Evolutionary conservation across 371 early-diverging fungal species (phyloP).

Genomic region (Zychaea mexicana): DNA sequence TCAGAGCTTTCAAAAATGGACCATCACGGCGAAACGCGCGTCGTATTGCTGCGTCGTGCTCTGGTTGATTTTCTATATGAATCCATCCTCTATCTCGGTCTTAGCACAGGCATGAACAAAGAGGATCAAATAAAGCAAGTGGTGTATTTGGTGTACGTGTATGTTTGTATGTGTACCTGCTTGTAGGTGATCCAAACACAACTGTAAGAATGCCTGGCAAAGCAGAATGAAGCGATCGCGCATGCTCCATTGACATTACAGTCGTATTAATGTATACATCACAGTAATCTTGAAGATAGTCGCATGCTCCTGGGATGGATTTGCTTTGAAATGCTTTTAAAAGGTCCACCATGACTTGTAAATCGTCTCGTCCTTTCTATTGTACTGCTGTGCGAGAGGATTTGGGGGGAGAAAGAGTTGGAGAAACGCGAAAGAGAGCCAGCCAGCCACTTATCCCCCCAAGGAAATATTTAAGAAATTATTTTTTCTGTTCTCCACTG

Average conservation of each 20-base stretch:
- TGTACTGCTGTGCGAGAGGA: too few relatives aligned
- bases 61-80: conserved; percentile 25
- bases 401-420: too few relatives aligned
- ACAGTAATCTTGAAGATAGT: conserved; percentile 13
- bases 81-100: conserved; percentile 39
- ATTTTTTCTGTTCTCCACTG: too few relatives aligned
- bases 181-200: conserved; percentile 40
- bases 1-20: conserved; percentile 28
- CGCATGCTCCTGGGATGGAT: conserved; percentile 10
- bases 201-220: conserved; percentile 30
- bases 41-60: conserved; percentile 24
- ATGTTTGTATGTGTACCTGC: conserved; percentile 23
- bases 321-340: conserved; percentile 7
- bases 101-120: too few relatives aligned
- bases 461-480: not conserved
- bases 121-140: too few relatives aligned
- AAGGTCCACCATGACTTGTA: conserved; percentile 13
- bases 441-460: not conserved
- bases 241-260: conserved; percentile 8
- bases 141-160: too few relatives aligned
- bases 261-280: conserved; percentile 7
- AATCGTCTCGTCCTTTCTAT: too few relatives aligned
- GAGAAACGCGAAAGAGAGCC: not conserved
- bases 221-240: conserved; percentile 16
- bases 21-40: conserved; percentile 23